A percentile compares a stretch with the other conserved stretches of the same genome.
These are phyloP conservation scores for Potentilla sterilis DNA, from an alignment of 306 rosid genomes.

Conservation along the genomic window DNA sequence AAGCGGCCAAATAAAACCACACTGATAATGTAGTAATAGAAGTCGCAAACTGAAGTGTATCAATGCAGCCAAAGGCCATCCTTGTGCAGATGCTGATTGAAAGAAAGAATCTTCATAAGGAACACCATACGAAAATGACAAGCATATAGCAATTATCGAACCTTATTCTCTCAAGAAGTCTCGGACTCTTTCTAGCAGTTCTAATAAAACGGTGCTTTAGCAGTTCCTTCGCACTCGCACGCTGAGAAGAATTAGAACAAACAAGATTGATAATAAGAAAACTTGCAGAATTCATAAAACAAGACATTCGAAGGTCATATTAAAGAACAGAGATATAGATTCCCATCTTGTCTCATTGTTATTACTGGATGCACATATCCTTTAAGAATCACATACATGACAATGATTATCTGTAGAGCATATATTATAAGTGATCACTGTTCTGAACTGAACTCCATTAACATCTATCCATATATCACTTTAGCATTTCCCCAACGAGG, in stretches of 20 bases:
- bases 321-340: neutral
- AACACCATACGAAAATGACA: neutral
- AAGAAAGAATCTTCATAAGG: slow-evolving; percentile 4
- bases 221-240: slow-evolving; percentile 97
- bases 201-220: slow-evolving; percentile 86
- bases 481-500: neutral
- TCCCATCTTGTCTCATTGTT: neutral
- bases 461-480: neutral
- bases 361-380: neutral
- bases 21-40: slow-evolving; percentile 16
- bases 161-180: slow-evolving; percentile 97
- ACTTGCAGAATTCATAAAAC: neutral
- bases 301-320: neutral
- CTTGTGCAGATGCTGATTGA: slow-evolving; percentile 4
- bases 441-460: slow-evolving; percentile 2
- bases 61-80: slow-evolving; percentile 12
- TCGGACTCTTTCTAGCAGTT: slow-evolving; percentile 80
- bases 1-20: slow-evolving; percentile 22
- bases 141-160: slow-evolving; percentile 17
- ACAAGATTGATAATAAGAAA: neutral
- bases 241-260: slow-evolving; percentile 52
- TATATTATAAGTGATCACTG: neutral
- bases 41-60: slow-evolving; percentile 15
- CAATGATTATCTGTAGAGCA: neutral
- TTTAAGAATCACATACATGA: neutral